Conservation (phyloP, 495 filamentous ascomycete species). For the Penicillium simplicissimum region DNA sequence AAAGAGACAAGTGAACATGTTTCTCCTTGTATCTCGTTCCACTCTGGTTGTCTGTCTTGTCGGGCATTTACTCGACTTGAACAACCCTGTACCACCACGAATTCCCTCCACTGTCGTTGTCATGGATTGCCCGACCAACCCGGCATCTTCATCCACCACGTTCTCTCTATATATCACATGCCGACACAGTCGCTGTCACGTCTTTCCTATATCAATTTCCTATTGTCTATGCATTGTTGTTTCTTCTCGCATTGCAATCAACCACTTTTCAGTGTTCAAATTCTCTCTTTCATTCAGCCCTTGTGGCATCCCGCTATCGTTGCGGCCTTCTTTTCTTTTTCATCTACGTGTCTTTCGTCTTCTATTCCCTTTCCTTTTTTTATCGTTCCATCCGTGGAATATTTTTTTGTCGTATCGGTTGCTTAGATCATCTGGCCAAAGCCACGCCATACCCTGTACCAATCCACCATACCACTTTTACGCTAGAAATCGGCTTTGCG, state of each 20-base stretch:
- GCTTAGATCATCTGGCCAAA: too few relatives aligned
- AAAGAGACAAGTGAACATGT: not conserved
- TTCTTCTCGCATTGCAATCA: not conserved
- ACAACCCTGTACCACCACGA: slow-evolving; percentile 4
- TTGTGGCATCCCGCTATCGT: not conserved
- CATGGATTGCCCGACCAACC: not conserved
- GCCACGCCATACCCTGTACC: too few relatives aligned
- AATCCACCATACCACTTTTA: too few relatives aligned
- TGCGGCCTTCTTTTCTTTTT: not conserved
- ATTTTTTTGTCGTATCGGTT: too few relatives aligned
- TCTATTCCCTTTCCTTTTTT: slow-evolving; percentile 10
- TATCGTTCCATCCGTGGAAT: not conserved
- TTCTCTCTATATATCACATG: slow-evolving; percentile 2
- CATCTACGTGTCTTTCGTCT: not conserved
- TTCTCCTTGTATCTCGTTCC: not conserved
- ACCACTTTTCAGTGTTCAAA: not conserved
- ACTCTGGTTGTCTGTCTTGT: not conserved
- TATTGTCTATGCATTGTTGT: not conserved
- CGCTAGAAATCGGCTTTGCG: too few relatives aligned
- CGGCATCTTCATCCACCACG: not conserved
- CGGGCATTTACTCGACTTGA: not conserved
- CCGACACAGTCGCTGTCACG: slow-evolving; percentile 1
- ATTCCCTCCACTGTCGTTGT: not conserved
- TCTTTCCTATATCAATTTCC: slow-evolving; percentile 1
- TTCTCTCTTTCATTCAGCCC: not conserved